A percentile compares a stretch with the other conserved stretches of the same genome.
These are phyloP conservation scores for Solanum dulcamara DNA, from an alignment of 257 asterid species.

Conservation along the genomic window DNA sequence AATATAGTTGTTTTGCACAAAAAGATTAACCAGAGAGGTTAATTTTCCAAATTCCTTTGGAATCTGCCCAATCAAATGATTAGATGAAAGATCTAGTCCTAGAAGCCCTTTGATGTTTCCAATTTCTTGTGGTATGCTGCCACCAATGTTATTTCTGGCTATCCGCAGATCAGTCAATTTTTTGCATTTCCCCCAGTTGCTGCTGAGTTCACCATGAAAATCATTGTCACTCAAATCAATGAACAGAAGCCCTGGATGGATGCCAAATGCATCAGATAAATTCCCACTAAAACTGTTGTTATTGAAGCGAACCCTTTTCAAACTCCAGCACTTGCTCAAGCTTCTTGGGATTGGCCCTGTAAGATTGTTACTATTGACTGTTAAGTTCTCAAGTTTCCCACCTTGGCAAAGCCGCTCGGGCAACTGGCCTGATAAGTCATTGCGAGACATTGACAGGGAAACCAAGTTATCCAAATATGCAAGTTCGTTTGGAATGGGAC, in stretches of 20 bases:
- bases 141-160: not conserved
- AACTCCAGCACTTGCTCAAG: not conserved
- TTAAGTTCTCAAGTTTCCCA: not conserved
- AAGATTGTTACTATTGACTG: not conserved
- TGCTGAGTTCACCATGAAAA: not conserved
- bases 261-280: not conserved
- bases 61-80: not conserved
- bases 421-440: not conserved
- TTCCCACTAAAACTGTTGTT: not conserved
- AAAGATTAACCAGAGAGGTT: not conserved
- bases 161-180: no score
- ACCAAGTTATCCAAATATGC: not conserved
- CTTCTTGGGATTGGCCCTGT: not conserved
- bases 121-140: not conserved
- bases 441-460: not conserved
- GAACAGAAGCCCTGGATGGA: not conserved
- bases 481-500: constrained; percentile 6
- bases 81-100: not conserved
- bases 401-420: not conserved
- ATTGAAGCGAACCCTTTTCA: not conserved
- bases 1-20: not conserved
- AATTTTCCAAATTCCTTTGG: not conserved
- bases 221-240: not conserved
- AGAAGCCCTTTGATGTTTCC: not conserved
- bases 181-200: not conserved